Percentiles rank a stretch among this genome's conserved stretches.
These are phyloP conservation scores for Cutaneotrichosporon sp. DNA, from an alignment of 1,284 basidiomycete genomes.

Conservation along the genomic window DNA sequence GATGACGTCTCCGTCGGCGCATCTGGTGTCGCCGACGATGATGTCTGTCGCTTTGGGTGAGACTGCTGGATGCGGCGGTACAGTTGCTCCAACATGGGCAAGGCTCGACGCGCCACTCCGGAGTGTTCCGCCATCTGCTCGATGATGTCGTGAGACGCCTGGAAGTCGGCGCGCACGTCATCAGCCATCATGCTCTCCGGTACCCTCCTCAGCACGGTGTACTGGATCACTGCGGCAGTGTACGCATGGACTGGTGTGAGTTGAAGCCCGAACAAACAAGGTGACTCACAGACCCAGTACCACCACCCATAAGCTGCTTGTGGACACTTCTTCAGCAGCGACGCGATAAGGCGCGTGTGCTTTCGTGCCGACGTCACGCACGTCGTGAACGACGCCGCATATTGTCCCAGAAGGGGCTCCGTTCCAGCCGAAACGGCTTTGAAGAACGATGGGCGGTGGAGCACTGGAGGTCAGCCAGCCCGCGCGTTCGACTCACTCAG, in stretches of 20 bases:
- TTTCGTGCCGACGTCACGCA: conserved; percentile 30
- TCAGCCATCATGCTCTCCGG: conserved; percentile 31
- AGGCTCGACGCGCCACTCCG: conserved; percentile 20
- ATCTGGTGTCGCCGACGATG: neutral
- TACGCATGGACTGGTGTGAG: conserved; percentile 28
- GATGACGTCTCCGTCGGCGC: neutral
- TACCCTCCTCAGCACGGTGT: conserved; percentile 26
- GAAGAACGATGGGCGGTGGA: conserved; percentile 32
- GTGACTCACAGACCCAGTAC: conserved; percentile 28
- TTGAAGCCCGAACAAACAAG: neutral
- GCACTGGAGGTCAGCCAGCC: conserved; percentile 8
- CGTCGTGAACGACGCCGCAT: conserved; percentile 30
- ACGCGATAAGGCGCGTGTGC: conserved; percentile 27
- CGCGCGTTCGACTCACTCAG: conserved; percentile 13
- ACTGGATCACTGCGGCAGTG: conserved; percentile 31
- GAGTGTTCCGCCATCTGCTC: conserved; percentile 26
- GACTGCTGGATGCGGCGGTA: conserved; percentile 16
- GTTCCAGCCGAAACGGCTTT: conserved; percentile 23
- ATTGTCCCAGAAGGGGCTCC: conserved; percentile 27
- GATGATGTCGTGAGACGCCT: conserved; percentile 22
- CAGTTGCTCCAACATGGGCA: conserved; percentile 22
- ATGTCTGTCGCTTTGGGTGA: conserved; percentile 8
- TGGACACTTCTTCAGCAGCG: conserved; percentile 19
- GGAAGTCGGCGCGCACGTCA: conserved; percentile 29
- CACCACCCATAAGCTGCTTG: conserved; percentile 29